These are phyloP conservation scores for Yamadazyma friedrichii DNA, from an alignment of 1,139 yeast genomes.

Conservation along the genomic window DNA sequence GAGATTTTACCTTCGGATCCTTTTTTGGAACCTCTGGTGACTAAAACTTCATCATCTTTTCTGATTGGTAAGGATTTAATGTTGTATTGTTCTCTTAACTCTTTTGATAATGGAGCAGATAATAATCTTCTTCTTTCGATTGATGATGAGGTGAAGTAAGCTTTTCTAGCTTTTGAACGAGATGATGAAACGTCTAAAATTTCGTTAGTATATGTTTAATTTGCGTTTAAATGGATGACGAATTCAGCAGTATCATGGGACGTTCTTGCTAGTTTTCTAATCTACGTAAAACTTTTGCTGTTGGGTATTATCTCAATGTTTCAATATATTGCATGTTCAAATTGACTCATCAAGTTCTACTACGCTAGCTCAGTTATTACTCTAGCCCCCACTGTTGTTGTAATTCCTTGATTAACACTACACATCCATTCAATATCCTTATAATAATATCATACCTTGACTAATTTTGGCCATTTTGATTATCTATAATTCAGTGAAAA, in stretches of 20 bases:
- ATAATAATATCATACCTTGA: conserved; percentile 42
- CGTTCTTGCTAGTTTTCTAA: no score
- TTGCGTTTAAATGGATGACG: no score
- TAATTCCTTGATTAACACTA: no score
- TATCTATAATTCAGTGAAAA: conserved; percentile 17
- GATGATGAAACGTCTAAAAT: conserved; percentile 92
- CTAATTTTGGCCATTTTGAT: conserved; percentile 61
- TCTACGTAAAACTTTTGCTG: no score
- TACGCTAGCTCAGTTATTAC: no score
- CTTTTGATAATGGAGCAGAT: conserved; percentile 99
- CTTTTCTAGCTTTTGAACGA: conserved; percentile 99
- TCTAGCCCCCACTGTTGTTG: no score
- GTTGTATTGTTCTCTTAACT: conserved; percentile 97
- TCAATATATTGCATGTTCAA: no score
- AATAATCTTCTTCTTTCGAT: conserved; percentile 91
- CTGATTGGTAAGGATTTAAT: conserved; percentile 96
- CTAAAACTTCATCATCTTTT: conserved; percentile 94
- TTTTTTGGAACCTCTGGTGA: conserved; percentile 98
- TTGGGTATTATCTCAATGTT: no score
- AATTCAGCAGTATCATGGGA: no score
- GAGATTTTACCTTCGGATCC: conserved; percentile 99
- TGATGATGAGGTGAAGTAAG: conserved; percentile 98
- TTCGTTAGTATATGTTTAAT: conserved; percentile 7
- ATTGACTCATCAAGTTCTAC: no score
- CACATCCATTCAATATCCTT: background rate